Evolutionary conservation across 177 flowering plant species (phyloP).

Genomic region (Vitis hybrid): DNA sequence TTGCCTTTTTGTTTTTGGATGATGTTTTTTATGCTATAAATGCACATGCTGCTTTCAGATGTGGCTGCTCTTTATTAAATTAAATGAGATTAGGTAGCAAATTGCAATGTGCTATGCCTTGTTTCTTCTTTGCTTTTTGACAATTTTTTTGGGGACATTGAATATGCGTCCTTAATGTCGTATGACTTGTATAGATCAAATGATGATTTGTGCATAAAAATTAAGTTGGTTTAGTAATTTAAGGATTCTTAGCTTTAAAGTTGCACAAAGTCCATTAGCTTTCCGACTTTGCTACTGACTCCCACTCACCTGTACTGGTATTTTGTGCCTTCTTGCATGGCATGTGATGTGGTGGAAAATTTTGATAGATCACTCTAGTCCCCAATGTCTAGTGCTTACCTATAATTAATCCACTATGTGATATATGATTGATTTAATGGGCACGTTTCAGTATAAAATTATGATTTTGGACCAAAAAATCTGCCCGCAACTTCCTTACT

Average conservation of each 20-base stretch:
- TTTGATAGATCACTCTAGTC: neutral
- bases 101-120: too few species aligned
- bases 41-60: too few species aligned
- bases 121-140: too few species aligned
- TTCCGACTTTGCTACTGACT: neutral
- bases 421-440: neutral
- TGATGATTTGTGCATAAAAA: too few species aligned
- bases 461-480: neutral
- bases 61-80: too few species aligned
- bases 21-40: too few species aligned
- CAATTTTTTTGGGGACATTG: too few species aligned
- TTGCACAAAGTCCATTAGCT: neutral
- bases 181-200: too few species aligned
- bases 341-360: neutral
- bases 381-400: neutral
- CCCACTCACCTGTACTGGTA: neutral
- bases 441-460: constrained; percentile 4
- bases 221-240: too few species aligned
- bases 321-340: neutral
- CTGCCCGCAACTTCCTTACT: neutral
- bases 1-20: too few species aligned
- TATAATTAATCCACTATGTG: neutral
- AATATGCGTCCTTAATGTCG: too few species aligned
- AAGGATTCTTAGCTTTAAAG: neutral
- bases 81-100: too few species aligned